Base-by-base conservation (phyloP, 2,329 filamentous ascomycete genomes). In the Fusarium nisikadoi region DNA sequence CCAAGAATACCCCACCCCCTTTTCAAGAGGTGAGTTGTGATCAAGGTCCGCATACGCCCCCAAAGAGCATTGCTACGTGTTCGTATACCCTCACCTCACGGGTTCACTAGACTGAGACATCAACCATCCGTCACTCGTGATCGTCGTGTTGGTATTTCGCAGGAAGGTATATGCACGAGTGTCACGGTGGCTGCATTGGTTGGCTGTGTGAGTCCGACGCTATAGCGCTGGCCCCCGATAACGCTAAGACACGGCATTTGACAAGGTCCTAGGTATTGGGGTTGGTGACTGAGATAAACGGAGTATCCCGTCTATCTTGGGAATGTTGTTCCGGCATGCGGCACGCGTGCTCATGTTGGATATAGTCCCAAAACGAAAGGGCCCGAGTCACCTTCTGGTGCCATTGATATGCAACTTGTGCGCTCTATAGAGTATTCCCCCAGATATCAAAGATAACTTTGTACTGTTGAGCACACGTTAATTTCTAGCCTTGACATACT, bases 291-390 rank as follows among this genome's bases (percentile, higher is more conserved):
- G 4, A n/a, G 19, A n/a, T n/a, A 12, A 3, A 4, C 12, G 4
- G 13, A 16, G 6, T 4, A 8, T n/a, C 25, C 16, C 9, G 3
- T 19, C 11, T 5, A 19, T 13, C 2, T 8, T 7, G 6, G 11
- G 20, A 10, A 10, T 19, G 1, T 7, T 14, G 0, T 13, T 6
- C 7, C 11, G 8, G 0, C 3, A 23, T 25, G 5, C 5, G 16
- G 3, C 6, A 11, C 5, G 6, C 3, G 6, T 27, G 6, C 6
- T 33, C 25, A 3, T 9, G 8, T 11, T 35, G 16, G 20, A 19
- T 3, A 6, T 33, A 16, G 7, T 13, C 10, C 11, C n/a, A 33
- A 33, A 8, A 9, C 4, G 5, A 19, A 5, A 19, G 16, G n/a
- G 0, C n/a, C 2, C 2, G 10, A 6, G 11, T 23, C 14, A 9